These are phyloP conservation scores for Penicillium ochrochloron DNA, from an alignment of 495 filamentous ascomycete species.

Conservation along the genomic window DNA sequence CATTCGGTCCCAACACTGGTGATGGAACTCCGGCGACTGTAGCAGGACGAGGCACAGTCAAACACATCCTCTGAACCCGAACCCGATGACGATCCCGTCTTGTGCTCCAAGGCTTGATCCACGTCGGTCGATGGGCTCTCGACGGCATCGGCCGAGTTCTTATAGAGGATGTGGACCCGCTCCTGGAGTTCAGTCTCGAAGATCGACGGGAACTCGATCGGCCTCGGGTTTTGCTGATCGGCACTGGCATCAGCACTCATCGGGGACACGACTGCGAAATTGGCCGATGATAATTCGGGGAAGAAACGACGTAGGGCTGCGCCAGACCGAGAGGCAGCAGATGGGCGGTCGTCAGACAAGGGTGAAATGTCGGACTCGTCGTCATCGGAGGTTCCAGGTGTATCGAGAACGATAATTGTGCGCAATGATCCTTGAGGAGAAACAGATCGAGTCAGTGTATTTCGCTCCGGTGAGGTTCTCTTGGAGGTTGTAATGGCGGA, in stretches of 20 bases:
- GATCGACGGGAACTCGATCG: slow-evolving; percentile 9
- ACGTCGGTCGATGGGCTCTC: background rate
- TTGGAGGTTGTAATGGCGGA: background rate
- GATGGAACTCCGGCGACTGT: slow-evolving; percentile 41
- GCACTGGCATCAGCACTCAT: slow-evolving; percentile 2
- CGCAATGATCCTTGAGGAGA: slow-evolving; percentile 20
- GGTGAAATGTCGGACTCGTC: slow-evolving; percentile 39
- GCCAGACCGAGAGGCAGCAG: slow-evolving; percentile 11
- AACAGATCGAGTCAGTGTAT: background rate
- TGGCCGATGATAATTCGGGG: slow-evolving; percentile 35
- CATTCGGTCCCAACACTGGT: slow-evolving; percentile 34
- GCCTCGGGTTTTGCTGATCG: slow-evolving; percentile 16
- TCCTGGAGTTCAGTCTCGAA: slow-evolving; percentile 28
- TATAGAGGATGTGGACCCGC: slow-evolving; percentile 27
- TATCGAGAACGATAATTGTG: slow-evolving; percentile 26
- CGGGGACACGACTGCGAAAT: slow-evolving; percentile 36
- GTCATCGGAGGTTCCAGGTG: slow-evolving; percentile 23
- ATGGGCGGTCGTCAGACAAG: slow-evolving; percentile 27
- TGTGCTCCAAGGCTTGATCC: background rate
- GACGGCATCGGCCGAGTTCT: slow-evolving; percentile 4
- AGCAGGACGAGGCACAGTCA: slow-evolving; percentile 43
- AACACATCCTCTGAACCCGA: slow-evolving; percentile 30
- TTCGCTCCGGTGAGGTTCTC: background rate
- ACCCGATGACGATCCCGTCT: slow-evolving; percentile 26
- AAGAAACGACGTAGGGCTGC: slow-evolving; percentile 35